phyloP scores from a whole-genome alignment of 2,329 filamentous ascomycete species.

The Diaporthe amygdali region DNA sequence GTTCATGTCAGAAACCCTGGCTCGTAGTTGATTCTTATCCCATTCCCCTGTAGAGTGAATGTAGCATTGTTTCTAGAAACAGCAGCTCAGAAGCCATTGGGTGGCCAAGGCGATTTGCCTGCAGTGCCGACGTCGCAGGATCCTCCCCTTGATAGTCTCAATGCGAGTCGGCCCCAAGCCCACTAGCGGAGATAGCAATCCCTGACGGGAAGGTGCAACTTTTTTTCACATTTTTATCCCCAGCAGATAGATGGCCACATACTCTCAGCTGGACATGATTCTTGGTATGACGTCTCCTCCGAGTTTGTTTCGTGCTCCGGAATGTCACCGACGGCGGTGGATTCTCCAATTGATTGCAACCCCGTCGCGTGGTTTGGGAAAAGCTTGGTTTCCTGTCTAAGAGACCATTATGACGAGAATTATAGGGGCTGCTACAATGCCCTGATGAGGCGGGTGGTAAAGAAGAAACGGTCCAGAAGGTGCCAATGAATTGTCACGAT shows the following conservation, averaged over 20 bases:
- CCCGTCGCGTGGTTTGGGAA: slow-evolving; percentile 6
- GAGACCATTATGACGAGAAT: neutral
- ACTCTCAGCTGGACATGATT: neutral
- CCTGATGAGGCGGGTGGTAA: neutral
- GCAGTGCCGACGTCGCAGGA: neutral
- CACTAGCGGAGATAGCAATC: slow-evolving; percentile 11
- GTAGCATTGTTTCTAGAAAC: slow-evolving; percentile 1
- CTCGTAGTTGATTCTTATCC: neutral
- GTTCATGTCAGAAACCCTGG: neutral
- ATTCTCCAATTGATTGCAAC: slow-evolving; percentile 9
- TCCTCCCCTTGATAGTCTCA: slow-evolving; percentile 8
- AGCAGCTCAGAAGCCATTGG: neutral
- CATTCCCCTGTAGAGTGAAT: neutral
- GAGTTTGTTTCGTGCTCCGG: neutral
- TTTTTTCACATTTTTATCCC: neutral
- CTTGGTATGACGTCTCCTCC: neutral
- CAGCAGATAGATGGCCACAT: neutral
- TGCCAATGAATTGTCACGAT: neutral
- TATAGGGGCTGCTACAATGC: neutral
- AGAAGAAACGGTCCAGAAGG: neutral
- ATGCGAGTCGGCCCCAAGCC: slow-evolving; percentile 3
- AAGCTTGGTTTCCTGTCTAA: neutral
- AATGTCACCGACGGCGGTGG: slow-evolving; percentile 7
- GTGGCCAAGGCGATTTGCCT: neutral
- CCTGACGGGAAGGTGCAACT: slow-evolving; percentile 3